Conservation (phyloP, 345 rosid genomes). For the Eucalyptus guilfoylei region DNA sequence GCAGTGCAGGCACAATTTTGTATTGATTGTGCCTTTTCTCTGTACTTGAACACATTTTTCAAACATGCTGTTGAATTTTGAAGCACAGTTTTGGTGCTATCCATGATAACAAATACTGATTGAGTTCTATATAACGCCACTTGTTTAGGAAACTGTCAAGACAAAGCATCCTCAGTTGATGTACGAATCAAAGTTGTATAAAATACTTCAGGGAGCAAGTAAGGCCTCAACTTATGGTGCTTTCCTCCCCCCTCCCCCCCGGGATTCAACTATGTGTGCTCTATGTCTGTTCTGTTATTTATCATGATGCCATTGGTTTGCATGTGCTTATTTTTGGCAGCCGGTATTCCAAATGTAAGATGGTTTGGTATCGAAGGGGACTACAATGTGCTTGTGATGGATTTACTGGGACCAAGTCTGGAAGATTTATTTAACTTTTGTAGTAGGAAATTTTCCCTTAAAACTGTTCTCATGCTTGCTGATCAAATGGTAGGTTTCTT, state of each 20-base stretch:
- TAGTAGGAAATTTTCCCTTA: slow-evolving; percentile 71
- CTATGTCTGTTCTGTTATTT: background rate
- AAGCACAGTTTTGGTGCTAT: background rate
- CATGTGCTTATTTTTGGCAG: slow-evolving; percentile 24
- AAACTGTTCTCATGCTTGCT: slow-evolving; percentile 90
- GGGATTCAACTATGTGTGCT: background rate
- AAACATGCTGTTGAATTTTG: background rate
- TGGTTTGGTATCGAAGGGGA: slow-evolving; percentile 92
- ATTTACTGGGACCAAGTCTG: slow-evolving; percentile 89
- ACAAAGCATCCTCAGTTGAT: slow-evolving; percentile 92
- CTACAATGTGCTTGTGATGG: slow-evolving; percentile 81
- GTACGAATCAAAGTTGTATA: slow-evolving; percentile 84
- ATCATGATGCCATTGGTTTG: background rate
- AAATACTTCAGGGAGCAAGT: slow-evolving; percentile 96
- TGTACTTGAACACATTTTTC: background rate
- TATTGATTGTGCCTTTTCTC: background rate
- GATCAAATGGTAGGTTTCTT: slow-evolving; percentile 73
- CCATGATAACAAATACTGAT: background rate
- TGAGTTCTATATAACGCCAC: background rate
- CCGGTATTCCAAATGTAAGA: slow-evolving; percentile 72
- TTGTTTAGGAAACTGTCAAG: slow-evolving; percentile 67
- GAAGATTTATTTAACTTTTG: slow-evolving; percentile 92
- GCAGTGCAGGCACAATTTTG: background rate
- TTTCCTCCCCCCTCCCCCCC: background rate
- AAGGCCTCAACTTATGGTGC: background rate